Conservation (phyloP, 2,329 filamentous ascomycete species). For the Hypoxylon sp. region DNA sequence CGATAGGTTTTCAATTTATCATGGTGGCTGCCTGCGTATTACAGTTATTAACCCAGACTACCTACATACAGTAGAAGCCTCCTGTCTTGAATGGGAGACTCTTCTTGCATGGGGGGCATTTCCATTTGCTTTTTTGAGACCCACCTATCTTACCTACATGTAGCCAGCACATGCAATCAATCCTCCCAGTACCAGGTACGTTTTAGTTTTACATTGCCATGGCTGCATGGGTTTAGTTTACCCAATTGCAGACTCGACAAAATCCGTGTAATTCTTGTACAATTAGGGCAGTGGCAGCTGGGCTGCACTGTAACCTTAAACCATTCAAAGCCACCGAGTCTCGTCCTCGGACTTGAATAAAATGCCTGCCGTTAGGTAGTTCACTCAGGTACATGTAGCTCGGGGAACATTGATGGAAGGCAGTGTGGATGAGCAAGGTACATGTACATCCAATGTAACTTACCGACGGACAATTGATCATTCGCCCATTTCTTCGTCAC, state of each 20-base stretch:
- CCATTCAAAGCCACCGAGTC: slow-evolving; percentile 37
- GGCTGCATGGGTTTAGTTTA: neutral
- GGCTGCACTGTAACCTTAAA: slow-evolving; percentile 27
- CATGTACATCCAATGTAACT: too few species aligned
- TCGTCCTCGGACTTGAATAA: slow-evolving; percentile 35
- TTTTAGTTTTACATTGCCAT: too few species aligned
- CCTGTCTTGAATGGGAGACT: too few species aligned
- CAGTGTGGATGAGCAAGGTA: slow-evolving; percentile 1
- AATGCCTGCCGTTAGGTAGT: slow-evolving; percentile 24
- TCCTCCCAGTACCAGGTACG: slow-evolving; percentile 32
- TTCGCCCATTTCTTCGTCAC: slow-evolving; percentile 31
- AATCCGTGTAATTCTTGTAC: slow-evolving; percentile 2
- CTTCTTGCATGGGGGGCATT: neutral
- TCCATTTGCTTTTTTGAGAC: slow-evolving; percentile 31
- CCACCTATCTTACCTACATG: slow-evolving; percentile 10
- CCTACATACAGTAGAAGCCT: too few species aligned
- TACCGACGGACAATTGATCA: slow-evolving; percentile 37
- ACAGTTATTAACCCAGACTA: neutral
- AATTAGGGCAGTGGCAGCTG: slow-evolving; percentile 22
- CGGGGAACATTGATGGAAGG: neutral
- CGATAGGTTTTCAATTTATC: slow-evolving; percentile 13
- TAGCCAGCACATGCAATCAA: slow-evolving; percentile 30
- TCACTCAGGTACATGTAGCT: neutral
- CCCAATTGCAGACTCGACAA: neutral
- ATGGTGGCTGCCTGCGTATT: slow-evolving; percentile 21